Evolutionary conservation across 164 flowering plant genomes (phyloP).

Genomic region (Sedum album): DNA sequence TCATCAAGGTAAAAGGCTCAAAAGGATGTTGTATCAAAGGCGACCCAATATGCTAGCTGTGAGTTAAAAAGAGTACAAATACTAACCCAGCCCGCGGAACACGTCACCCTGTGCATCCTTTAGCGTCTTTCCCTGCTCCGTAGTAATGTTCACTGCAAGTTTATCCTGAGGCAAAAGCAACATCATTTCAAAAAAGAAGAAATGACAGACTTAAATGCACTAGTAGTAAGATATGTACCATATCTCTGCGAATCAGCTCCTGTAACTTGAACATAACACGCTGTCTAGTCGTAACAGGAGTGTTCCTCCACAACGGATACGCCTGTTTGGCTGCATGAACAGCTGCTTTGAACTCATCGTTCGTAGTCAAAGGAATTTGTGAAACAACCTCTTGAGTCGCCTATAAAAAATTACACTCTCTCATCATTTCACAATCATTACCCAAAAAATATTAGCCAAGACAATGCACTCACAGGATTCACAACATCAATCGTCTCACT

Average conservation of each 20-base stretch:
- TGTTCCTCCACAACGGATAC: constrained; percentile 15
- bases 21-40: not conserved
- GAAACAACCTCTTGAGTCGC: constrained; percentile 20
- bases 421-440: not conserved
- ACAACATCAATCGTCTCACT: constrained; percentile 3
- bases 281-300: constrained; percentile 16
- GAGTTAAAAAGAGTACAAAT: not conserved
- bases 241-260: constrained; percentile 27
- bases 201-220: not conserved
- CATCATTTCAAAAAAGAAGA: not conserved
- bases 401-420: constrained; percentile 5
- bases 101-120: constrained; percentile 97
- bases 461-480: constrained; percentile 6
- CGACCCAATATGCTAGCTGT: too few relatives aligned
- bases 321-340: constrained; percentile 17
- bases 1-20: constrained; percentile 14
- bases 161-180: constrained; percentile 48
- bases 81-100: constrained; percentile 88
- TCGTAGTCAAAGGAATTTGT: constrained; percentile 16
- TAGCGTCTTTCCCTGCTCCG: constrained; percentile 90
- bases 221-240: constrained; percentile 15
- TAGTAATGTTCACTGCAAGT: constrained; percentile 71
- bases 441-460: not conserved
- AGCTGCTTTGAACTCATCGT: constrained; percentile 19
- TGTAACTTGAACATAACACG: constrained; percentile 17